These are phyloP conservation scores for Rhipidocladum racemiflorum DNA, from an alignment of 176 grass and related monocot genomes.

Conservation along the genomic window DNA sequence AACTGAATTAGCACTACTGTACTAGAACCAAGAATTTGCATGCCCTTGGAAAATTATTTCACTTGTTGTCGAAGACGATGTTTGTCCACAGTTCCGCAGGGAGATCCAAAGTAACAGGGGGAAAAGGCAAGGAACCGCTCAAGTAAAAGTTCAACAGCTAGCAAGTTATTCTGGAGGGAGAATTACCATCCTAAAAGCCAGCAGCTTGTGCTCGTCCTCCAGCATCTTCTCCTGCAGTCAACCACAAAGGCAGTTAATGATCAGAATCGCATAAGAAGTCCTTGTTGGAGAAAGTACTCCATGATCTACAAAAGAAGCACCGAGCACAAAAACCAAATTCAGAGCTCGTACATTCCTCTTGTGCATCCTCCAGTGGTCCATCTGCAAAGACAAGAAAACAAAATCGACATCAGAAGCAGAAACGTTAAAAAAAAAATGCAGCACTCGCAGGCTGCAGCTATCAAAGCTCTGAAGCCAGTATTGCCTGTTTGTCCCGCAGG, in stretches of 20 bases:
- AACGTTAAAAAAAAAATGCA: neutral
- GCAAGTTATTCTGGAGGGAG: neutral
- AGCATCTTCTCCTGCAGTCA: slow-evolving; percentile 58
- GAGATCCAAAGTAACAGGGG: neutral
- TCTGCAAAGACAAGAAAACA: slow-evolving; percentile 43
- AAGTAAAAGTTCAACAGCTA: slow-evolving; percentile 13
- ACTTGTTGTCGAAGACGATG: neutral
- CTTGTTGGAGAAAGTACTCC: neutral
- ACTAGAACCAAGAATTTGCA: neutral
- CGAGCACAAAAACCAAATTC: neutral
- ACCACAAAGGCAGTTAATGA: slow-evolving; percentile 5
- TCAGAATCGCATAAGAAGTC: neutral
- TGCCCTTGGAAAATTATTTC: neutral
- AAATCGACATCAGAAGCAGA: slow-evolving; percentile 4
- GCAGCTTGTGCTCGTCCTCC: slow-evolving; percentile 78
- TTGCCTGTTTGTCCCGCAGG: slow-evolving; percentile 68
- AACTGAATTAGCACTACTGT: neutral
- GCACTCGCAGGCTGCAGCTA: neutral
- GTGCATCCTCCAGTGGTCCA: slow-evolving; percentile 75
- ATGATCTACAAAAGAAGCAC: neutral
- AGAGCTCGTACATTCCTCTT: slow-evolving; percentile 60
- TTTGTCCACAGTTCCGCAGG: neutral
- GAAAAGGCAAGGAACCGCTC: neutral
- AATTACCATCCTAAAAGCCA: slow-evolving; percentile 66
- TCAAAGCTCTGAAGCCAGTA: neutral